Conservation (phyloP, 768 basidiomycete genomes). For the Kwoniella europaea region DNA sequence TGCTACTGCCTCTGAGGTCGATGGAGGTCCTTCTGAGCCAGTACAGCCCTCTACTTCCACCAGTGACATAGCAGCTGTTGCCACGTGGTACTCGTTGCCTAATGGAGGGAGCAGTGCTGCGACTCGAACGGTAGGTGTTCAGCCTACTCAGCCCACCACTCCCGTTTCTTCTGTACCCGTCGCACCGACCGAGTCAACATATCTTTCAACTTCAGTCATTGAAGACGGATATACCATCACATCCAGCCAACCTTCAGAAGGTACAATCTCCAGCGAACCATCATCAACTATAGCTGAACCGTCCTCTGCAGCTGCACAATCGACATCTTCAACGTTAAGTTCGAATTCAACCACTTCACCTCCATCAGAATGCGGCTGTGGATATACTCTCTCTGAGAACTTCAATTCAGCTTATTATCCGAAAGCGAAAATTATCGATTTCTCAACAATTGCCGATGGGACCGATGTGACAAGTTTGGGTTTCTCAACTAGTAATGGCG, state of each 20-base stretch:
- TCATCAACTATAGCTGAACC: not conserved
- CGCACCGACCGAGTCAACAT: not conserved
- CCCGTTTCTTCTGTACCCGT: not conserved
- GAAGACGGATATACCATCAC: not conserved
- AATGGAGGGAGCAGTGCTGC: not conserved
- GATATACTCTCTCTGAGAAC: not conserved
- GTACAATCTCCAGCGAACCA: not conserved
- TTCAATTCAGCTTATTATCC: conserved; percentile 13
- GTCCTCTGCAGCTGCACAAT: not conserved
- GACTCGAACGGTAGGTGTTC: not conserved
- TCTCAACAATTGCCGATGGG: conserved; percentile 1
- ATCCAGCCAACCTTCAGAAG: not conserved
- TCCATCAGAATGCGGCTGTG: not conserved
- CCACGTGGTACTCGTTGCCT: not conserved
- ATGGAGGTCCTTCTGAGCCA: not conserved
- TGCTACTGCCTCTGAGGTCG: not conserved
- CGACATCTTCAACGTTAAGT: not conserved
- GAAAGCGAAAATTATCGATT: not conserved
- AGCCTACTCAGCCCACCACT: not conserved
- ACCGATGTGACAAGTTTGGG: not conserved
- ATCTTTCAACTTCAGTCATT: not conserved
- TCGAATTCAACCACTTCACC: not conserved
- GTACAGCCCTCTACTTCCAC: not conserved
- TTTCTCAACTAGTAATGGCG: not conserved
- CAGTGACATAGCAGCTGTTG: not conserved